These are phyloP conservation scores for Shiraia sp. DNA, from an alignment of 2,329 filamentous ascomycete genomes.

Conservation along the genomic window DNA sequence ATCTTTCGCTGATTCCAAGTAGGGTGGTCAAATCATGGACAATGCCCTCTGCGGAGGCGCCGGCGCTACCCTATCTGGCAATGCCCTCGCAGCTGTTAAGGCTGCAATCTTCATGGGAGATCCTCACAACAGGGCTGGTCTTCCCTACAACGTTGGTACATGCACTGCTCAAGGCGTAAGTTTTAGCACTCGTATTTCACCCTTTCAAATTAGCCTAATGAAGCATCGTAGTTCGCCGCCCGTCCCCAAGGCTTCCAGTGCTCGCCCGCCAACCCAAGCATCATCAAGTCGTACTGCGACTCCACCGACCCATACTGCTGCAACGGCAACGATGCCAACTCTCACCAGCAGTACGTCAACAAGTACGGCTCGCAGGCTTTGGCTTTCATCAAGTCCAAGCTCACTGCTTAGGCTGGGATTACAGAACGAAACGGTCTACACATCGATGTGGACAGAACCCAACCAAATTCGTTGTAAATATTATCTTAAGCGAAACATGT, in stretches of 20 bases:
- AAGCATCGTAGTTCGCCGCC: conserved; percentile 58
- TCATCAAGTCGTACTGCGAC: conserved; percentile 69
- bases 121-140: conserved; percentile 60
- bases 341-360: conserved; percentile 64
- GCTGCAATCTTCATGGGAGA: conserved; percentile 69
- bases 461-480: conserved; percentile 4
- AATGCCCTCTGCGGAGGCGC: conserved; percentile 64
- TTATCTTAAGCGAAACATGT: conserved; percentile 2
- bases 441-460: neutral
- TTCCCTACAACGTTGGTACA: conserved; percentile 65
- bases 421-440: neutral
- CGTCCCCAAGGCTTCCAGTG: conserved; percentile 59
- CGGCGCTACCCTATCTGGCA: conserved; percentile 52
- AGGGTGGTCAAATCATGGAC: conserved; percentile 67
- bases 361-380: conserved; percentile 65
- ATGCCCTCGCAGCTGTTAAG: conserved; percentile 60
- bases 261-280: conserved; percentile 50
- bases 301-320: conserved; percentile 68
- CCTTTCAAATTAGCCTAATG: conserved; percentile 3
- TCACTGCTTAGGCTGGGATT: conserved; percentile 39
- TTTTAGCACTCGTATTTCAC: conserved; percentile 10
- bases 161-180: conserved; percentile 63
- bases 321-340: conserved; percentile 62
- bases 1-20: conserved; percentile 6
- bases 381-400: conserved; percentile 61